Percentiles rank a stretch among this genome's conserved stretches.
Evolutionary conservation across 148 eudicot genomes (phyloP).

Genomic region (Chenopodium berlandieri): DNA sequence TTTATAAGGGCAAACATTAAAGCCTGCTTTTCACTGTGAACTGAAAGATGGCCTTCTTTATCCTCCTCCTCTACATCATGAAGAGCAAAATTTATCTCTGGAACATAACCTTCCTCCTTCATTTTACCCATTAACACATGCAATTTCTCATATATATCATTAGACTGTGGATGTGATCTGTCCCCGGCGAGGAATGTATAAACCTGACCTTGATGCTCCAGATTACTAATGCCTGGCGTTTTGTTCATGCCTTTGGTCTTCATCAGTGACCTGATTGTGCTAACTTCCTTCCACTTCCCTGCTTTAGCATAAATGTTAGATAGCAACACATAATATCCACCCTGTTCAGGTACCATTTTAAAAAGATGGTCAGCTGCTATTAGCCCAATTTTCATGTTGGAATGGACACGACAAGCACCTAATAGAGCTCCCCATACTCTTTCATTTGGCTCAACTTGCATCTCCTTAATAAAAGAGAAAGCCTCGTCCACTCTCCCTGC

Average conservation of each 20-base stretch:
- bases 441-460: constrained; percentile 58
- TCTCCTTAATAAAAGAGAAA: constrained; percentile 46
- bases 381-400: constrained; percentile 48
- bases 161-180: constrained; percentile 53
- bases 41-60: constrained; percentile 56
- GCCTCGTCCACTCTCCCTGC: constrained; percentile 62
- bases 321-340: constrained; percentile 60
- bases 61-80: constrained; percentile 86
- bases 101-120: constrained; percentile 66
- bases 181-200: constrained; percentile 70
- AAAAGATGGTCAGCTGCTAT: constrained; percentile 60
- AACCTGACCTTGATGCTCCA: constrained; percentile 46
- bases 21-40: constrained; percentile 78
- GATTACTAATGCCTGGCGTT: constrained; percentile 61
- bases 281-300: constrained; percentile 65
- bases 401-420: constrained; percentile 57
- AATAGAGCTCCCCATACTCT: constrained; percentile 68
- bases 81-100: constrained; percentile 58
- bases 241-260: constrained; percentile 59
- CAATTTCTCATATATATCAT: constrained; percentile 58
- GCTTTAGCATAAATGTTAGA: constrained; percentile 78
- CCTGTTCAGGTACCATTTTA: constrained; percentile 53
- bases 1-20: constrained; percentile 57
- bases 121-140: constrained; percentile 54
- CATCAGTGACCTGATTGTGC: constrained; percentile 49